Evolutionary conservation across 2,329 filamentous ascomycete species (phyloP).

Genomic region (Trichoderma harzianum): DNA sequence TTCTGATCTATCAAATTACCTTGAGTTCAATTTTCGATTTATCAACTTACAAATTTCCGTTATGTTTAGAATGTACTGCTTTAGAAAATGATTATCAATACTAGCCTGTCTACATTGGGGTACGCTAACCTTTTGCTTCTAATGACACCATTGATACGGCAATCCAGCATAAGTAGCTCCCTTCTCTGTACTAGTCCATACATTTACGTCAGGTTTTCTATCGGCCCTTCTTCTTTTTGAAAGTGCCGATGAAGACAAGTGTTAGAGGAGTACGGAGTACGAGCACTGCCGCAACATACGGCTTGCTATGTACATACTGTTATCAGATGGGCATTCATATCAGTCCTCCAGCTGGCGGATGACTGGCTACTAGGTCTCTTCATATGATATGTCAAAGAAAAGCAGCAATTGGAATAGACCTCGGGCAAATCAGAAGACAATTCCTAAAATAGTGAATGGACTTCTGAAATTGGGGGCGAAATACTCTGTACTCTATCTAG

Average conservation of each 20-base stretch:
- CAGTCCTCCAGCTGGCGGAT: no score
- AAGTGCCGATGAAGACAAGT: background rate
- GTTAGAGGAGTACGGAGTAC: no score
- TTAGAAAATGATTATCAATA: background rate
- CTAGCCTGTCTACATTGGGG: background rate
- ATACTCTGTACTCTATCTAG: background rate
- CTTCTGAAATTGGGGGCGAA: background rate
- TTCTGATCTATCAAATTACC: background rate
- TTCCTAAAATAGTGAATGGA: background rate
- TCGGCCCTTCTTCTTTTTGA: background rate
- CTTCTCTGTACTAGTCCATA: background rate
- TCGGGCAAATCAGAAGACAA: no score
- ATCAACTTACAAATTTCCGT: background rate
- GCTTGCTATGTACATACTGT: no score
- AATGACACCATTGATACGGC: background rate
- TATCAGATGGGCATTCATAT: no score
- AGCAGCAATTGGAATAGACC: no score
- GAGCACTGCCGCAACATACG: no score
- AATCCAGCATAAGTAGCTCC: background rate
- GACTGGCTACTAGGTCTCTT: no score
- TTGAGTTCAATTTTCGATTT: background rate
- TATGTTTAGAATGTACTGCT: background rate
- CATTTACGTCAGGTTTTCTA: background rate
- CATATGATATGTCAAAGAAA: no score
- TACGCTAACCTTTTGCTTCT: background rate